A percentile compares a stretch with the other conserved stretches of the same genome.
phyloP scores from a whole-genome alignment of 169 alveolate species.

The Neospora caninum region DNA sequence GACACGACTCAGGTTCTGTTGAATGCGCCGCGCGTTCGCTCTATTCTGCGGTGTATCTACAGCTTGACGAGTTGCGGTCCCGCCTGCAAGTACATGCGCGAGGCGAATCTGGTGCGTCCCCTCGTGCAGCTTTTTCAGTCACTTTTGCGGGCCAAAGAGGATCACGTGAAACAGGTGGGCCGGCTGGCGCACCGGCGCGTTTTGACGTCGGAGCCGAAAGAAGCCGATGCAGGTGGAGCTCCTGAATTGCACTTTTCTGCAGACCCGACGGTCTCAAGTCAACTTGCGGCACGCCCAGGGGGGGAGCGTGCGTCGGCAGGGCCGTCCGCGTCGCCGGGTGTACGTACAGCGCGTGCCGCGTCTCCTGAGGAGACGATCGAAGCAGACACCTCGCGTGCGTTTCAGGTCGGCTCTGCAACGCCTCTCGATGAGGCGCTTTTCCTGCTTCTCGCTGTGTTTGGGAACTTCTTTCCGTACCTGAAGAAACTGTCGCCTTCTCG shows the following conservation, averaged over 20 bases:
- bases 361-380: not conserved
- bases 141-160: conserved; percentile 8
- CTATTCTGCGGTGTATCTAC: conserved; percentile 33
- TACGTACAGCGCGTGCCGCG: not conserved
- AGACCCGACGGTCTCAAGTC: no score
- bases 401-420: not conserved
- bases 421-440: not conserved
- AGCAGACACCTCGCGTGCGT: not conserved
- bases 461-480: not conserved
- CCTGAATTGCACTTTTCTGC: not conserved
- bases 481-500: not conserved
- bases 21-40: not conserved
- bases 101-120: conserved; percentile 26
- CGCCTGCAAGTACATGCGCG: conserved; percentile 17
- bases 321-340: not conserved
- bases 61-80: conserved; percentile 26
- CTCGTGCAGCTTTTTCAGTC: not conserved
- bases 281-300: not conserved
- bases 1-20: not conserved
- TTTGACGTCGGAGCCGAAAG: not conserved
- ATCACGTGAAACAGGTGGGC: not conserved
- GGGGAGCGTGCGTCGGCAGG: no score
- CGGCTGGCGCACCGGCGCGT: not conserved
- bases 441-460: not conserved
- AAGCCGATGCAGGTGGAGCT: not conserved